A percentile compares a stretch with the other conserved stretches of the same genome.
Conservation (phyloP, 2,329 filamentous ascomycete species). For the Pezicula radicicola region DNA sequence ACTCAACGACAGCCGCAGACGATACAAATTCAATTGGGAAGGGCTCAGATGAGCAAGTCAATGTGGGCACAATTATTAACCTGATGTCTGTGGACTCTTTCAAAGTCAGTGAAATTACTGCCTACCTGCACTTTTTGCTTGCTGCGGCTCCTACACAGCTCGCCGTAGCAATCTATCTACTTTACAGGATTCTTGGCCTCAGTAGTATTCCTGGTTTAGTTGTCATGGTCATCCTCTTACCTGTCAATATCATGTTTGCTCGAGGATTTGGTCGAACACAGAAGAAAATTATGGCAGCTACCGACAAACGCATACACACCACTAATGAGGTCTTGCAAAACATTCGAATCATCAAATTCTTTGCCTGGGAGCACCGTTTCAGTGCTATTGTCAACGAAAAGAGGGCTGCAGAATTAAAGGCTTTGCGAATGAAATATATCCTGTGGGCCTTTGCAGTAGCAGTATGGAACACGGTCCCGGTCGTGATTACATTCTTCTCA, state of each 20-base stretch:
- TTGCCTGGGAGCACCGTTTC: constrained; percentile 96
- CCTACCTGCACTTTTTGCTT: constrained; percentile 95
- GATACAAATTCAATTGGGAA: constrained; percentile 17
- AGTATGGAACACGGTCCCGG: constrained; percentile 93
- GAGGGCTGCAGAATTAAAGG: constrained; percentile 71
- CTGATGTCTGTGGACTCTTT: constrained; percentile 99
- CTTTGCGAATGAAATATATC: constrained; percentile 79
- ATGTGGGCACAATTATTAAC: constrained; percentile 97
- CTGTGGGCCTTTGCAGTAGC: constrained; percentile 90
- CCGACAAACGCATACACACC: constrained; percentile 91
- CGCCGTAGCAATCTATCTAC: constrained; percentile 71
- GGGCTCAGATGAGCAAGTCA: constrained; percentile 70
- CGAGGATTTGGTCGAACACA: constrained; percentile 82
- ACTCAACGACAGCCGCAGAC: constrained; percentile 4
- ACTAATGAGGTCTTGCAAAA: constrained; percentile 98
- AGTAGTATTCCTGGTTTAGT: constrained; percentile 92
- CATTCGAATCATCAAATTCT: constrained; percentile 98
- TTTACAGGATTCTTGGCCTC: constrained; percentile 87
- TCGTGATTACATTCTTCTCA: constrained; percentile 93
- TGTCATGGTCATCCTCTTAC: constrained; percentile 85
- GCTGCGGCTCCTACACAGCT: constrained; percentile 89
- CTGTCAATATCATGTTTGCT: constrained; percentile 86
- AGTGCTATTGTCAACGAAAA: constrained; percentile 86
- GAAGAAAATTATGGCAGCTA: constrained; percentile 87
- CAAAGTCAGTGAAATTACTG: constrained; percentile 93